Conservation (phyloP, 192 early-diverging fungal species). For the Pilaira anomala region DNA sequence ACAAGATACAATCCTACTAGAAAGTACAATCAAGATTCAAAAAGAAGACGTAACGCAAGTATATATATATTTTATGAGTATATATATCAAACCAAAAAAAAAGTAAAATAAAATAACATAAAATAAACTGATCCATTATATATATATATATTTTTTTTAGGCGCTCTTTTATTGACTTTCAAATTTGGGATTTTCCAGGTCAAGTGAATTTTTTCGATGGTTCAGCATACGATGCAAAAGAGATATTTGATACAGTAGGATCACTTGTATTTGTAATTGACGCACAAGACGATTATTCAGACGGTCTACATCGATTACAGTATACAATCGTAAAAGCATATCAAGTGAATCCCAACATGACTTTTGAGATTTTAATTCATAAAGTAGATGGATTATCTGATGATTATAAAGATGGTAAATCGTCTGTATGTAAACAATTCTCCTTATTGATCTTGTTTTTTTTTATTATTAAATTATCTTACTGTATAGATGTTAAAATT, state of each 20-base stretch:
- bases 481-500: neutral
- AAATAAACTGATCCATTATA: neutral
- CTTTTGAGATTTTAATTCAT: slow-evolving; percentile 94
- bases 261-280: slow-evolving; percentile 93
- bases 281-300: slow-evolving; percentile 89
- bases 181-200: slow-evolving; percentile 92
- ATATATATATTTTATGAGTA: neutral
- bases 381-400: slow-evolving; percentile 95
- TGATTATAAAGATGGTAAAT: slow-evolving; percentile 87
- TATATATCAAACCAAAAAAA: too few relatives aligned
- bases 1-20: slow-evolving; percentile 83
- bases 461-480: neutral
- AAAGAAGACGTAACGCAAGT: slow-evolving; percentile 68
- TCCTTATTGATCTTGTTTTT: too few relatives aligned
- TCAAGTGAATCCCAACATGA: slow-evolving; percentile 76
- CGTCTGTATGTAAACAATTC: neutral
- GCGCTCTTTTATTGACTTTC: slow-evolving; percentile 79
- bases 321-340: slow-evolving; percentile 73
- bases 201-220: slow-evolving; percentile 77
- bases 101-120: too few relatives aligned
- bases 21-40: slow-evolving; percentile 69
- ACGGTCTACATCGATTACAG: slow-evolving; percentile 71
- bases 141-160: neutral
- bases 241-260: slow-evolving; percentile 67
- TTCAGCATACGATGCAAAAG: slow-evolving; percentile 56